phyloP scores from a whole-genome alignment of 495 filamentous ascomycete species.

The Lasiosphaeria miniovina region DNA sequence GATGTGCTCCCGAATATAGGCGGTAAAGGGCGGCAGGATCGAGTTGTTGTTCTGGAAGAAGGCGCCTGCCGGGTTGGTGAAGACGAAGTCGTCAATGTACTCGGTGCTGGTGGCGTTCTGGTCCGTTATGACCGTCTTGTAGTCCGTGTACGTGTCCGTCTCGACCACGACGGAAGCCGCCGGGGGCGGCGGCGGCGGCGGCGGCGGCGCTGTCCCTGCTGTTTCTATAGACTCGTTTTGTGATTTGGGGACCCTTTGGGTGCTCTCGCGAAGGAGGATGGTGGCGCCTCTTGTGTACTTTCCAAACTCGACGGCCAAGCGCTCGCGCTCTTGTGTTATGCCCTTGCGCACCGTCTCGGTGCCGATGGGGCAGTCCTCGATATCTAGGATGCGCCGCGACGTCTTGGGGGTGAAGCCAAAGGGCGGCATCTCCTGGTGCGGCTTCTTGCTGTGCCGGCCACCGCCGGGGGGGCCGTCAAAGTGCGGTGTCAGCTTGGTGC shows the following conservation, averaged over 20 bases:
- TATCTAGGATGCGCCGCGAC: constrained; percentile 70
- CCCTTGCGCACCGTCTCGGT: constrained; percentile 79
- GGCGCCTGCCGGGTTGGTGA: constrained; percentile 83
- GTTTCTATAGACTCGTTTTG: no score
- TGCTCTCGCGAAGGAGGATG: constrained; percentile 82
- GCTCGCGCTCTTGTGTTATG: constrained; percentile 67
- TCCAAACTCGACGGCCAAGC: constrained; percentile 64
- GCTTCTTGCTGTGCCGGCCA: constrained; percentile 39
- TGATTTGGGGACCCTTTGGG: constrained; percentile 60
- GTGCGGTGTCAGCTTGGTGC: constrained; percentile 95
- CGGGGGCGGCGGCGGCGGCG: constrained; percentile 13
- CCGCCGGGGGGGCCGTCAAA: constrained; percentile 68
- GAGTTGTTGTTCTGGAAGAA: constrained; percentile 99
- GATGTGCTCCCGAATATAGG: constrained; percentile 82
- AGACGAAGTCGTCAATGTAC: constrained; percentile 80
- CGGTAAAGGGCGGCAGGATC: constrained; percentile 85
- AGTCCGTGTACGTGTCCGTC: constrained; percentile 56
- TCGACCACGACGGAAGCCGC: constrained; percentile 30
- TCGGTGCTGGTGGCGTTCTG: constrained; percentile 76
- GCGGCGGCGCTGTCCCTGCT: constrained; percentile 20
- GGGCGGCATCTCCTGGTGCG: constrained; percentile 57
- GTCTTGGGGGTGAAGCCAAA: constrained; percentile 92
- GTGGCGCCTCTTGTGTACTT: constrained; percentile 82
- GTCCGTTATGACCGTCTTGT: constrained; percentile 84
- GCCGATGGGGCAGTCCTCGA: constrained; percentile 95